Conservation (phyloP, 2,329 filamentous ascomycete genomes). For the Fragosphaeria purpurea region DNA sequence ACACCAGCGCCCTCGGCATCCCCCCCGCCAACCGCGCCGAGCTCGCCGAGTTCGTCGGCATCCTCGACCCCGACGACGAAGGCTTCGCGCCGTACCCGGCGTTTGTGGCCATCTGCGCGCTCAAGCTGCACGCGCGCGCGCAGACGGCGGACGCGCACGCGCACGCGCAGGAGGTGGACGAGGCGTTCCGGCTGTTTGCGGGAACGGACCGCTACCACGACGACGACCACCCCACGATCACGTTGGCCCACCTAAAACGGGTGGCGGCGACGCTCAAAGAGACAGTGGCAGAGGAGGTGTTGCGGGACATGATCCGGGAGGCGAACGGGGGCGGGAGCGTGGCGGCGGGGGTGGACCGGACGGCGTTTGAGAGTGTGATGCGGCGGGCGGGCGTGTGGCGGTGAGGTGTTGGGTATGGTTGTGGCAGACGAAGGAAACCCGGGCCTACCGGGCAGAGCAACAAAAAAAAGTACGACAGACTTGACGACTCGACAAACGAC, state of each 20-base stretch:
- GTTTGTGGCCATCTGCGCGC: conserved; percentile 79
- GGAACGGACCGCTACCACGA: neutral
- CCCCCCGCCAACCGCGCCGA: conserved; percentile 54
- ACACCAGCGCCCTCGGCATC: conserved; percentile 68
- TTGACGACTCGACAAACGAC: no score
- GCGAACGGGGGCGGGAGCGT: conserved; percentile 74
- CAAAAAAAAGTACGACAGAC: no score
- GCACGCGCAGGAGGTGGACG: conserved; percentile 59
- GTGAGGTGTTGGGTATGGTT: no score
- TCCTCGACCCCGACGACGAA: conserved; percentile 72
- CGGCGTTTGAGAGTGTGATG: conserved; percentile 85
- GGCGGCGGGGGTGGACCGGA: conserved; percentile 58
- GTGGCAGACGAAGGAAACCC: no score
- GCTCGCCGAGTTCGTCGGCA: conserved; percentile 63
- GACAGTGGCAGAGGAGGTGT: conserved; percentile 59
- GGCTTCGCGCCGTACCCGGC: conserved; percentile 70
- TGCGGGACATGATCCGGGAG: conserved; percentile 91
- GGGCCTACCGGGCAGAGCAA: no score
- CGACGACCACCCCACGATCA: conserved; percentile 48
- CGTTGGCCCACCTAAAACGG: conserved; percentile 63
- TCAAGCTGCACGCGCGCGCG: conserved; percentile 62
- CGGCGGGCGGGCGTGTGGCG: conserved; percentile 72
- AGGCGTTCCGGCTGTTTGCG: conserved; percentile 75
- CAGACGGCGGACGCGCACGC: conserved; percentile 39
- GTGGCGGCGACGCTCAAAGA: conserved; percentile 77